phyloP scores from a whole-genome alignment of 805 yeast genomes.

The Candida sakaeoensis region DNA sequence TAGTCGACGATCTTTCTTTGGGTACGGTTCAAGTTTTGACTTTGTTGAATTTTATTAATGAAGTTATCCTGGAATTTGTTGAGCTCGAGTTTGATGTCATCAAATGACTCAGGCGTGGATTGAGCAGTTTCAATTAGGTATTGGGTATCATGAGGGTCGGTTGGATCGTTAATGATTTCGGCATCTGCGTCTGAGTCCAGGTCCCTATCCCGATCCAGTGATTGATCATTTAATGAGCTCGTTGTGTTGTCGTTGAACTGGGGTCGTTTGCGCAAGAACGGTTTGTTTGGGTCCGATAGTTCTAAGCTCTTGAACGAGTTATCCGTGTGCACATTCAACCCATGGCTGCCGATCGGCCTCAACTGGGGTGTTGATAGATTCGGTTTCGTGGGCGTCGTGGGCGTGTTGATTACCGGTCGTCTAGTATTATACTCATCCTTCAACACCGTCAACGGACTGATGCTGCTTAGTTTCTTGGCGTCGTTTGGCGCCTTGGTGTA shows the following conservation, averaged over 20 bases:
- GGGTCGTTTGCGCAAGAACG: slow-evolving; percentile 9
- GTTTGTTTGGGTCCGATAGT: neutral
- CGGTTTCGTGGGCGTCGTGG: neutral
- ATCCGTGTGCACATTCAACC: slow-evolving; percentile 13
- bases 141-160: slow-evolving; percentile 3
- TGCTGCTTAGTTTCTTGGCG: slow-evolving; percentile 9
- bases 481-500: neutral
- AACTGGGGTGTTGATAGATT: neutral
- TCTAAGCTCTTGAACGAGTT: slow-evolving; percentile 16
- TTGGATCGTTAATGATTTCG: slow-evolving; percentile 2
- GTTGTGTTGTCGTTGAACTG: slow-evolving; percentile 15
- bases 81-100: slow-evolving; percentile 23
- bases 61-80: slow-evolving; percentile 29
- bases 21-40: slow-evolving; percentile 18
- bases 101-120: slow-evolving; percentile 7
- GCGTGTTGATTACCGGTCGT: slow-evolving; percentile 15
- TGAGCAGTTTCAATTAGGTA: slow-evolving; percentile 7
- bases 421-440: slow-evolving; percentile 24
- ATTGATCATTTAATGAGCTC: too few species aligned
- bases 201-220: slow-evolving; percentile 11
- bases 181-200: slow-evolving; percentile 9
- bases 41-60: slow-evolving; percentile 18
- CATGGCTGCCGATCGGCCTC: neutral
- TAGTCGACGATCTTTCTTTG: slow-evolving; percentile 35
- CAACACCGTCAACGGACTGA: slow-evolving; percentile 27